These are phyloP conservation scores for Alternaria gansuensis DNA, from an alignment of 2,329 filamentous ascomycete species.

Conservation along the genomic window DNA sequence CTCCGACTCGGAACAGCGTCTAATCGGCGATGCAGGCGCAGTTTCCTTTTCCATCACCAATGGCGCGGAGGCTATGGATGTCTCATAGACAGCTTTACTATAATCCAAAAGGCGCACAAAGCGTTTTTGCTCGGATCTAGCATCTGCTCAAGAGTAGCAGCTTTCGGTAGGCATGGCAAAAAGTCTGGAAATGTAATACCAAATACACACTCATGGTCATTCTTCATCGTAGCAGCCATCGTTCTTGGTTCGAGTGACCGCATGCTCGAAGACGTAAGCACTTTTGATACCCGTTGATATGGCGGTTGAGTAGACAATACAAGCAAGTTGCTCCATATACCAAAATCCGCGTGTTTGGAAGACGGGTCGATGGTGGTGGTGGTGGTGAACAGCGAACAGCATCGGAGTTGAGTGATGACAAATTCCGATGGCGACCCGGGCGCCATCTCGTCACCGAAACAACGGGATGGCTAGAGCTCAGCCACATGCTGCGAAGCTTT, in stretches of 20 bases:
- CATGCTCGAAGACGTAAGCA: not conserved
- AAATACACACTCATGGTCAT: not conserved
- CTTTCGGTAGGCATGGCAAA: conserved; percentile 12
- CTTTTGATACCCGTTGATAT: conserved; percentile 36
- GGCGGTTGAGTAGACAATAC: not conserved
- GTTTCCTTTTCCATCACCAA: conserved; percentile 72
- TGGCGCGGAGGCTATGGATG: conserved; percentile 73
- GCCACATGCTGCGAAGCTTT: conserved; percentile 33
- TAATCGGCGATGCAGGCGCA: conserved; percentile 85
- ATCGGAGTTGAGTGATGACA: conserved; percentile 41
- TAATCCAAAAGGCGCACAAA: conserved; percentile 31
- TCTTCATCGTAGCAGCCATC: not conserved
- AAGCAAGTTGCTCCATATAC: not conserved
- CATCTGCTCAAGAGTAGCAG: conserved; percentile 26
- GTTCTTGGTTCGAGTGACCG: not conserved
- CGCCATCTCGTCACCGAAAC: conserved; percentile 38
- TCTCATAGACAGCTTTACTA: conserved; percentile 58
- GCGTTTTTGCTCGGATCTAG: conserved; percentile 31
- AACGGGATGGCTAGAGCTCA: conserved; percentile 29
- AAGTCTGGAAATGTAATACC: conserved; percentile 15
- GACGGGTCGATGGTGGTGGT: not conserved
- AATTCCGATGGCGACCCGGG: conserved; percentile 43
- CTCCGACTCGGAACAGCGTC: conserved; percentile 84
- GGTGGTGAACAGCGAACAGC: conserved; percentile 1
- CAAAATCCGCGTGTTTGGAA: not conserved